Percentiles rank a stretch among this genome's conserved stretches.
Evolutionary conservation across 2,329 filamentous ascomycete genomes (phyloP).

Genomic region (Ophiosphaerella korrae): DNA sequence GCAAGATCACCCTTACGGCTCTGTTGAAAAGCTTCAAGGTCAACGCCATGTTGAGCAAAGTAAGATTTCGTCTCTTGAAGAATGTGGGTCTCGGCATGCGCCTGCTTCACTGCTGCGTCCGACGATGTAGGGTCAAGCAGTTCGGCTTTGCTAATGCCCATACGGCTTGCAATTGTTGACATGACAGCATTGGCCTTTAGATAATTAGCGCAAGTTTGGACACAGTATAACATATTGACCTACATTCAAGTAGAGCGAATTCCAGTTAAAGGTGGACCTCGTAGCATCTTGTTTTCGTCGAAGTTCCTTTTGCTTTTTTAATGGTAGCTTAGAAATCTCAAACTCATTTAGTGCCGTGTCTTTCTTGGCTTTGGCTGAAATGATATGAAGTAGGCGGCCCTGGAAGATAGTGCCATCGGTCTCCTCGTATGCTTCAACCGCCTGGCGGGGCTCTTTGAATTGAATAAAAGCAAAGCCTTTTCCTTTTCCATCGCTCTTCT

Average conservation of each 20-base stretch:
- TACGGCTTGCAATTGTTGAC: slow-evolving; percentile 80
- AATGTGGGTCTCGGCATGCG: slow-evolving; percentile 91
- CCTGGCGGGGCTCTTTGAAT: slow-evolving; percentile 73
- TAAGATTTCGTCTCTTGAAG: slow-evolving; percentile 97
- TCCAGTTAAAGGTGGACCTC: slow-evolving; percentile 89
- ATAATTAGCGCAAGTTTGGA: background rate
- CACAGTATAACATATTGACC: slow-evolving; percentile 9
- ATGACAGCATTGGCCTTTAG: slow-evolving; percentile 78
- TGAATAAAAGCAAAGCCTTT: slow-evolving; percentile 93
- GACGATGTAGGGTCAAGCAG: slow-evolving; percentile 93
- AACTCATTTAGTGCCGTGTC: slow-evolving; percentile 85
- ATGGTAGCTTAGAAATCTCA: slow-evolving; percentile 83
- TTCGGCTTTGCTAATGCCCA: slow-evolving; percentile 90
- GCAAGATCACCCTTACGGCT: slow-evolving; percentile 82
- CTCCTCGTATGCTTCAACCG: slow-evolving; percentile 76
- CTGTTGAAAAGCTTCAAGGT: slow-evolving; percentile 88
- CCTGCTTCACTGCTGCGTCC: slow-evolving; percentile 94
- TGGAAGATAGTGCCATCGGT: slow-evolving; percentile 89
- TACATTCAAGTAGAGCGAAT: slow-evolving; percentile 98
- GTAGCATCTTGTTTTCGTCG: slow-evolving; percentile 82
- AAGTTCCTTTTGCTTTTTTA: slow-evolving; percentile 93
- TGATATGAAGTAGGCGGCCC: slow-evolving; percentile 86
- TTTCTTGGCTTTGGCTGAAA: slow-evolving; percentile 82
- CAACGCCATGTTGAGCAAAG: slow-evolving; percentile 84
- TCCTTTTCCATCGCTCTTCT: slow-evolving; percentile 69